phyloP scores from a whole-genome alignment of 1,284 basidiomycete genomes.

The Heliocybe sulcata region DNA sequence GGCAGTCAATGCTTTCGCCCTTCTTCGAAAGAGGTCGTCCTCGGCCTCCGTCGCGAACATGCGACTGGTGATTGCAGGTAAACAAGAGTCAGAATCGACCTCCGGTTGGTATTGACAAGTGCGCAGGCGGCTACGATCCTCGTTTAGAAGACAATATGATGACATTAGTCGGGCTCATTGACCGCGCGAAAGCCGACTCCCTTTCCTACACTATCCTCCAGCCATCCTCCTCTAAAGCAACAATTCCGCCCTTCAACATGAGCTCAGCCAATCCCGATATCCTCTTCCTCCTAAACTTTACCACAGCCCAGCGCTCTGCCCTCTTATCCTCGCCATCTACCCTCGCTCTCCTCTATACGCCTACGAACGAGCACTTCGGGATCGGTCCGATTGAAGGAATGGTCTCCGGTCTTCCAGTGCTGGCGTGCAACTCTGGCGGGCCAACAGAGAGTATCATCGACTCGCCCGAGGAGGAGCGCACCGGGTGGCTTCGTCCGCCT shows the following conservation, averaged over 20 bases:
- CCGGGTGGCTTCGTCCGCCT: slow-evolving; percentile 70
- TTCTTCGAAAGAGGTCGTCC: slow-evolving; percentile 22
- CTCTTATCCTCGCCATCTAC: slow-evolving; percentile 65
- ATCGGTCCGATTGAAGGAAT: slow-evolving; percentile 96
- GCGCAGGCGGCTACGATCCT: slow-evolving; percentile 70
- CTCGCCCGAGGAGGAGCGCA: slow-evolving; percentile 28
- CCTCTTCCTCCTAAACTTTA: slow-evolving; percentile 84
- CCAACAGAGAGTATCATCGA: slow-evolving; percentile 87
- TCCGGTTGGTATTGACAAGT: neutral
- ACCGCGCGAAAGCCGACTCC: slow-evolving; percentile 40
- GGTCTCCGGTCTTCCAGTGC: slow-evolving; percentile 84
- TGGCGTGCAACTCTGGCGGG: slow-evolving; percentile 87
- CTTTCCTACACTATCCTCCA: slow-evolving; percentile 50
- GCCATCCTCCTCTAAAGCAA: slow-evolving; percentile 27
- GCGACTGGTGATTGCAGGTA: slow-evolving; percentile 75
- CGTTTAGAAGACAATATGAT: slow-evolving; percentile 64
- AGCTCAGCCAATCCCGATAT: slow-evolving; percentile 46
- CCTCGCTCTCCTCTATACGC: slow-evolving; percentile 84
- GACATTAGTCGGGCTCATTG: slow-evolving; percentile 53
- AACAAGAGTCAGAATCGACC: slow-evolving; percentile 7
- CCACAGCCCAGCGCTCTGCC: slow-evolving; percentile 70
- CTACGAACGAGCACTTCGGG: slow-evolving; percentile 94
- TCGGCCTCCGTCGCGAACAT: slow-evolving; percentile 16
- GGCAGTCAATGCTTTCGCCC: slow-evolving; percentile 76
- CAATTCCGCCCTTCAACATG: slow-evolving; percentile 29